Evolutionary conservation across 2,329 filamentous ascomycete species (phyloP), one percentile per base, ranked within the genome.

Genomic region (Penicillium sp.): DNA sequence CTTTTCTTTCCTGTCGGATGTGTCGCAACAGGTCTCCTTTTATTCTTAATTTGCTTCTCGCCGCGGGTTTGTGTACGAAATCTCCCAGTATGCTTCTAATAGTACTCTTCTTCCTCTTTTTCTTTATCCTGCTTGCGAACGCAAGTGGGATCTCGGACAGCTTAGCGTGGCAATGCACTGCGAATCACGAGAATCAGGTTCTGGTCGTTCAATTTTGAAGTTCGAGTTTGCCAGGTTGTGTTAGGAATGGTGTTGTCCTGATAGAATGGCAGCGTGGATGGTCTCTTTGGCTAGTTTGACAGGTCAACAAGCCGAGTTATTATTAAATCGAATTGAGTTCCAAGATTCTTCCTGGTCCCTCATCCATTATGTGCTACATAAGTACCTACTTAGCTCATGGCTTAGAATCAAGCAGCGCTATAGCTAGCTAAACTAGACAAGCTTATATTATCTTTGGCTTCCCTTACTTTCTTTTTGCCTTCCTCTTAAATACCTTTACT

Each of bases 41-140:
- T 54, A n/a, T 20, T 40, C 46, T 23, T 47, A 51, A 53, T 57
- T 53, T 54, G 50, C 46, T 52, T 48, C 40, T 50, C 20, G 42
- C 38, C 47, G 45, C 49, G 54, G 49, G 54, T 45, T 43, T 46
- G 44, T 57, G 51, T 55, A 57, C 47, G 56, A 47, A 52, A 41
- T 49, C 42, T 52, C 40, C 43, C 39, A 53, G 43, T 59, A 57
- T 54, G 50, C 47, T 57, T 55, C 53, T 59, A 59, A 59, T 59
- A 56, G 46, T 47, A 38, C 24, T 27, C 22, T 42, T 42, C 22
- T 26, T 38, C 18, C 42, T 40, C 29, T 24, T 38, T 27, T 46
- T 47, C 40, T 51, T 41, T 26, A 36, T 13, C 28, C 28, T 31
- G 37, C 38, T 44, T 27, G 20, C 23, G 37, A 50, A 38, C 32